These are phyloP conservation scores for Sclerotinia glacialis DNA, from an alignment of 2,329 filamentous ascomycete species.

Conservation along the genomic window DNA sequence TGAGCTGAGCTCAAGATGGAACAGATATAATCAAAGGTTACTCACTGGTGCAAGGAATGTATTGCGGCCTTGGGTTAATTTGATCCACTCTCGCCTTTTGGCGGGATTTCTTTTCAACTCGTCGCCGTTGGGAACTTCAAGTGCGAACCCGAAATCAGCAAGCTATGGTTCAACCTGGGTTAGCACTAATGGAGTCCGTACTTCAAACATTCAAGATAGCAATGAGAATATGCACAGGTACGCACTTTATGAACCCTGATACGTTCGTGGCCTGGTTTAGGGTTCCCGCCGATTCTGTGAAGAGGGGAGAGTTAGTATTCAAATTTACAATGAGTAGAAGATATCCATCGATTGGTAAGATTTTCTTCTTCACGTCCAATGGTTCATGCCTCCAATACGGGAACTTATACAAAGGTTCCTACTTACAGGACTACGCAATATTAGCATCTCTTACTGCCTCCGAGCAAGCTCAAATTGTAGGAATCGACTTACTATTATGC, in stretches of 20 bases:
- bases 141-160: constrained; percentile 14
- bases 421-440: constrained; percentile 8
- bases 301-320: background rate
- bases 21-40: background rate
- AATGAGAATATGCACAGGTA: background rate
- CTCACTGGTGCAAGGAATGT: constrained; percentile 5
- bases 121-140: background rate
- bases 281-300: background rate
- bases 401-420: background rate
- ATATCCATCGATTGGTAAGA: background rate
- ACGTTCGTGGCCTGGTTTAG: constrained; percentile 10
- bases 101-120: background rate
- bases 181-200: background rate
- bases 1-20: background rate
- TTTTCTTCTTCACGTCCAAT: background rate
- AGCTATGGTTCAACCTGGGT: background rate
- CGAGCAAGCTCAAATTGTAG: background rate
- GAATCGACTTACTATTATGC: background rate
- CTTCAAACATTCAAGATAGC: background rate
- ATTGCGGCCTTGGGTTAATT: background rate
- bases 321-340: background rate
- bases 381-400: background rate
- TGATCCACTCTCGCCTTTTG: background rate
- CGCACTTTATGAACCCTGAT: constrained; percentile 9
- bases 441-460: background rate